Percentiles rank a stretch among this genome's conserved stretches.
These are phyloP conservation scores for Salix viminalis DNA, from an alignment of 345 rosid genomes.

Conservation along the genomic window DNA sequence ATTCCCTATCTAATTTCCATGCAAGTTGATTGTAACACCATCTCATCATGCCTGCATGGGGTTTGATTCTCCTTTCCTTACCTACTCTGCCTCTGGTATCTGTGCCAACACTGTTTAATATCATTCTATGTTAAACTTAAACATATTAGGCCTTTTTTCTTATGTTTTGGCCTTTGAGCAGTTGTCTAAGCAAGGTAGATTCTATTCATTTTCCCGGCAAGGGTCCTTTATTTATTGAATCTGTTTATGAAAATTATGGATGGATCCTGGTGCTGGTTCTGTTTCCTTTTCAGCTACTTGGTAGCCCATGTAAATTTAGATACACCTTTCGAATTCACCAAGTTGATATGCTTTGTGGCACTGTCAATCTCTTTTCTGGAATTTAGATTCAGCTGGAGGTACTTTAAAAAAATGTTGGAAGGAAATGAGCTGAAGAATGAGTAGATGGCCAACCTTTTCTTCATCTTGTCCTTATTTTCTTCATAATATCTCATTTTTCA, in stretches of 20 bases:
- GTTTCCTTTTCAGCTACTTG: background rate
- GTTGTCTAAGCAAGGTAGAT: background rate
- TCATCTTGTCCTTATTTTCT: background rate
- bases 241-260: background rate
- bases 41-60: background rate
- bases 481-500: background rate
- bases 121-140: too few species aligned
- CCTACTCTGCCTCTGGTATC: background rate
- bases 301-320: background rate
- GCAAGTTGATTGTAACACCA: background rate
- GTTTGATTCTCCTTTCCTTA: background rate
- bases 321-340: background rate
- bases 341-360: background rate
- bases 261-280: background rate
- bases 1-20: background rate
- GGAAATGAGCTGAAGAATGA: background rate
- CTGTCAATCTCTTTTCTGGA: conserved; percentile 2
- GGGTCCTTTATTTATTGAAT: background rate
- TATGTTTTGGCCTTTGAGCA: background rate
- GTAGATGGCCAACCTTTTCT: background rate
- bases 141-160: background rate
- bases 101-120: background rate
- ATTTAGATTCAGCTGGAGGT: background rate
- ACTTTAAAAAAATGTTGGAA: background rate
- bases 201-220: background rate